Conservation (phyloP, 2,329 filamentous ascomycete genomes). For the Microdochium nivale region DNA sequence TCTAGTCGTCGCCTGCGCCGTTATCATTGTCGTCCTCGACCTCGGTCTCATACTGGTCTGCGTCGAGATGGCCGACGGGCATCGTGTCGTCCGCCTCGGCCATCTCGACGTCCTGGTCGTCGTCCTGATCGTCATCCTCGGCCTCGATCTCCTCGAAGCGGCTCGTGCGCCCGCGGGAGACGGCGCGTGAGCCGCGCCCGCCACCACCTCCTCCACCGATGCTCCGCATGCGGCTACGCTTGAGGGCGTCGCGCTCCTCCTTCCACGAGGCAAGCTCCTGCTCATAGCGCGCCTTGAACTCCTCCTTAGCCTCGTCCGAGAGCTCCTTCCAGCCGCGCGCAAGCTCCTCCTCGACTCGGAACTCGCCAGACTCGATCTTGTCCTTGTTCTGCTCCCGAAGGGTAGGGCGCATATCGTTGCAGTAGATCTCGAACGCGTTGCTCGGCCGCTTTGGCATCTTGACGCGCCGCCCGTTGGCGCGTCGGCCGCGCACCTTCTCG, state of each 20-base stretch:
- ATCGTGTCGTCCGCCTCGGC: constrained; percentile 10
- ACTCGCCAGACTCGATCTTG: constrained; percentile 20
- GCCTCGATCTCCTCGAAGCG: constrained; percentile 14
- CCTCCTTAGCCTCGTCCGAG: constrained; percentile 37
- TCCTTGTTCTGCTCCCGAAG: constrained; percentile 36
- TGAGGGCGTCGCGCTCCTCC: constrained; percentile 31
- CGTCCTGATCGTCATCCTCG: constrained; percentile 16
- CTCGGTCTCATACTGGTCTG: constrained; percentile 8
- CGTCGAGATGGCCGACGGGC: neutral
- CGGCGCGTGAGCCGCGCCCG: constrained; percentile 9
- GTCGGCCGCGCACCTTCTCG: constrained; percentile 18
- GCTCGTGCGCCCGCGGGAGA: constrained; percentile 10
- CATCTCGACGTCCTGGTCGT: constrained; percentile 13
- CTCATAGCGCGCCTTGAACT: constrained; percentile 35
- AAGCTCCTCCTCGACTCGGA: constrained; percentile 45
- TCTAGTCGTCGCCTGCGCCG: constrained; percentile 12
- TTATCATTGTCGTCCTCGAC: constrained; percentile 19
- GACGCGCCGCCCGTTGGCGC: constrained; percentile 30
- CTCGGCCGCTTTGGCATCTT: constrained; percentile 33
- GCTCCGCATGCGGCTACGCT: constrained; percentile 18
- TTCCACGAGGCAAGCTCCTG: constrained; percentile 29
- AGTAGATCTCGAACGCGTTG: constrained; percentile 47
- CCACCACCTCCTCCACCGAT: constrained; percentile 8
- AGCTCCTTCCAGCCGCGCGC: constrained; percentile 46
- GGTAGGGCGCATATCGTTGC: constrained; percentile 35